phyloP scores from a whole-genome alignment of 2,329 filamentous ascomycete species.

The Ophiocordyceps robertsii region DNA sequence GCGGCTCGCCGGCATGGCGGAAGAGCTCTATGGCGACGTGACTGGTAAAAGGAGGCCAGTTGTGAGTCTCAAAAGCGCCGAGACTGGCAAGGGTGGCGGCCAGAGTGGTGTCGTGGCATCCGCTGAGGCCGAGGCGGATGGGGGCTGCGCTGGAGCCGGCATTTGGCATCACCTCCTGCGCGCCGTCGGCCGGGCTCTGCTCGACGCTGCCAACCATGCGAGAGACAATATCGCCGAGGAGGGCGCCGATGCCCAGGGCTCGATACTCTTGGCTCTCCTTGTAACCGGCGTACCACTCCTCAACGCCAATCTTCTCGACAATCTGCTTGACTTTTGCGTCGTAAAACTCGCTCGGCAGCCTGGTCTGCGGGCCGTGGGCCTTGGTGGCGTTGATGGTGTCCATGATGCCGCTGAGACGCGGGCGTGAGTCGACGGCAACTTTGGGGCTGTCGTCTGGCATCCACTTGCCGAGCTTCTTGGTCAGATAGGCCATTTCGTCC shows the following conservation, averaged over 20 bases:
- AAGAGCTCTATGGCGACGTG: conserved; percentile 89
- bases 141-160: conserved; percentile 14
- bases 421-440: conserved; percentile 73
- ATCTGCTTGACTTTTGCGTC: conserved; percentile 57
- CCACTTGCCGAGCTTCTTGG: conserved; percentile 64
- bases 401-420: conserved; percentile 79
- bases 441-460: conserved; percentile 59
- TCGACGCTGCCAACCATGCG: conserved; percentile 58
- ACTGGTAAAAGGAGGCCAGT: conserved; percentile 89
- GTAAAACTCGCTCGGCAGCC: conserved; percentile 77
- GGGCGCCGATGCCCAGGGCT: conserved; percentile 70
- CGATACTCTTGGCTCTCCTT: conserved; percentile 76
- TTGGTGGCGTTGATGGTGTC: conserved; percentile 84
- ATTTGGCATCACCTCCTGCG: conserved; percentile 30
- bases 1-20: conserved; percentile 15
- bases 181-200: conserved; percentile 36
- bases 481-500: conserved; percentile 73
- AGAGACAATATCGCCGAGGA: conserved; percentile 72
- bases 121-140: conserved; percentile 66
- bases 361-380: conserved; percentile 63
- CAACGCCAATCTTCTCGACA: conserved; percentile 62
- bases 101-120: conserved; percentile 89
- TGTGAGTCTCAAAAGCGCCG: conserved; percentile 58
- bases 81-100: conserved; percentile 65
- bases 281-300: conserved; percentile 91